Base-by-base conservation (phyloP, 2,329 filamentous ascomycete genomes). In the Fusarium coffeatum region DNA sequence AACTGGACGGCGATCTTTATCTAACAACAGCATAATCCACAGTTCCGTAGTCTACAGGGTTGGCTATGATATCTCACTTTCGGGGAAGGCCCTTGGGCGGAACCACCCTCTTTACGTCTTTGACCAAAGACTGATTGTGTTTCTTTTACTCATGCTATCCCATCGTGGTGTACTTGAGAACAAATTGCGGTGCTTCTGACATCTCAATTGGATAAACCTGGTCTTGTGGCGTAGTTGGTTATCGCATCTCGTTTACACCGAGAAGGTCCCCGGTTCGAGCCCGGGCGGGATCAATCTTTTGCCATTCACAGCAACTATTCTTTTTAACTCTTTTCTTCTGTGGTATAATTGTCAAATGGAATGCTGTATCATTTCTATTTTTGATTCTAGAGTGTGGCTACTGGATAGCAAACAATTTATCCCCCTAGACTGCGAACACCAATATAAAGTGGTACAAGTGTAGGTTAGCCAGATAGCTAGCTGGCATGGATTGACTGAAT, bases 221-320 rank as follows among this genome's bases (percentile, higher is more conserved):
- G 69, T 73, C 72, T 53, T 63, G 68, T 73, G 71, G 71, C 66
- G 59, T 73, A 73, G 71, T 59, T 73, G 71, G 65, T 73, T 65
- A 72, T 68, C 59, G 58, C 70, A 65, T 70, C 59, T 72, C 70
- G 55, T 63, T 72, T 72, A 72, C 70, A 72, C 66, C 63, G 70
- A 72, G 59, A 70, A 70, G 70, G 60, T 72, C 70, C 66, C 64
- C 69, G 70, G 69, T 72, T 72, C 70, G 67, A 72, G 55, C 70
- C 70, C 70, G 69, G 60, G 69, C 66, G 66, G 66, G 68, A 72
- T 64, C 70, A 72, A 20, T 25, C 42, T 45, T 68, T 69, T 70
- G 32, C 20, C 7, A 0, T 1, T 6, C 2, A 0, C 0, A 23
- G 12, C 4, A 25, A n/a, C 46, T 37, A 6, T 27, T n/a, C 4